phyloP scores from a whole-genome alignment of 768 basidiomycete species.

The Dictyophora rubrovolvata region DNA sequence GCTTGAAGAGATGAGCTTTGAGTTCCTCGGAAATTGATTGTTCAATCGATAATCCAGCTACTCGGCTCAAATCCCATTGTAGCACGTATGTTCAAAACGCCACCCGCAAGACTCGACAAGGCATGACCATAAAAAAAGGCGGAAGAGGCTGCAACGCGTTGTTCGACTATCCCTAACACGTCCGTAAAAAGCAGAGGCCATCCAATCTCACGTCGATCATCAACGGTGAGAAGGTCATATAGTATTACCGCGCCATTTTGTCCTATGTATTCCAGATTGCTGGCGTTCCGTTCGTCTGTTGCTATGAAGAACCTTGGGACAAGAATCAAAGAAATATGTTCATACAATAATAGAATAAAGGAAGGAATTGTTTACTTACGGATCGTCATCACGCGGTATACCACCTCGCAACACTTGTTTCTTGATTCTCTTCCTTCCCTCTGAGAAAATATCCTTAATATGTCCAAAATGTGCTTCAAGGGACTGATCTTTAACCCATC shows the following conservation, averaged over 20 bases:
- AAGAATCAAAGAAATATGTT: slow-evolving; percentile 9
- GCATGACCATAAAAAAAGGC: slow-evolving; percentile 30
- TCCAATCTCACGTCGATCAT: slow-evolving; percentile 28
- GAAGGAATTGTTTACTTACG: slow-evolving; percentile 15
- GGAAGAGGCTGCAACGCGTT: slow-evolving; percentile 24
- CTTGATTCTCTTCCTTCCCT: slow-evolving; percentile 17
- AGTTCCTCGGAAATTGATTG: background rate
- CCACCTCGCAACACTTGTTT: background rate
- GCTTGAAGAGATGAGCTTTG: no score
- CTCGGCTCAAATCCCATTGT: slow-evolving; percentile 27
- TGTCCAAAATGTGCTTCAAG: slow-evolving; percentile 28
- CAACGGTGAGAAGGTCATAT: slow-evolving; percentile 31
- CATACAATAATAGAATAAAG: background rate
- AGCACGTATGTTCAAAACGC: slow-evolving; percentile 29
- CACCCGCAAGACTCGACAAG: slow-evolving; percentile 30
- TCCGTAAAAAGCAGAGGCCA: slow-evolving; percentile 36
- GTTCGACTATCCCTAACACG: slow-evolving; percentile 32
- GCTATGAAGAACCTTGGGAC: slow-evolving; percentile 24
- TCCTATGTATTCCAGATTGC: slow-evolving; percentile 22
- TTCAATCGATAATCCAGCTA: slow-evolving; percentile 26
- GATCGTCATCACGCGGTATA: slow-evolving; percentile 7
- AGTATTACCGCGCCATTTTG: slow-evolving; percentile 30
- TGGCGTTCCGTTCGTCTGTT: slow-evolving; percentile 33
- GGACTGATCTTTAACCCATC: slow-evolving; percentile 26
- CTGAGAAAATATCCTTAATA: slow-evolving; percentile 19